A percentile compares a stretch with the other conserved stretches of the same genome.
Evolutionary conservation across 129 eudicot genomes (phyloP).

Genomic region (Sambucus nigra): DNA sequence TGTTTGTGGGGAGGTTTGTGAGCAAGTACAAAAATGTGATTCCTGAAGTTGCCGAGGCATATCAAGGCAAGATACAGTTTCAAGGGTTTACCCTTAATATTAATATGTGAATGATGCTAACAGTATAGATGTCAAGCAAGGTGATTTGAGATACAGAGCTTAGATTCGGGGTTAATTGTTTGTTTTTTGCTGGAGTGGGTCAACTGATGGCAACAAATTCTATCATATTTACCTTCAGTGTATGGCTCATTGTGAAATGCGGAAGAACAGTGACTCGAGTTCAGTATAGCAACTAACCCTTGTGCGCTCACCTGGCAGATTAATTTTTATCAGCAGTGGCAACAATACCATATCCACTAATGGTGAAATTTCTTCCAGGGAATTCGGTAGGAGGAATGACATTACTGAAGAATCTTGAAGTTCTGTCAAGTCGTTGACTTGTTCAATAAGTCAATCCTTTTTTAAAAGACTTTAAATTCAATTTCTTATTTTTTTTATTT

Average conservation of each 20-base stretch:
- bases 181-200: background rate
- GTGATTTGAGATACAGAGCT: background rate
- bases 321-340: background rate
- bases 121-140: background rate
- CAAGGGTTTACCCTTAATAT: slow-evolving; percentile 5
- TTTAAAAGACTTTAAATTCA: too few species aligned
- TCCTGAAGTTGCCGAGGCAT: slow-evolving; percentile 7
- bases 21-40: slow-evolving; percentile 4
- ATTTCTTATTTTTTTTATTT: too few species aligned
- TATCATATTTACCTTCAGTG: too few species aligned
- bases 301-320: background rate
- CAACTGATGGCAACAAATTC: too few species aligned
- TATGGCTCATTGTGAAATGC: too few species aligned
- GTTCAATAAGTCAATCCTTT: background rate
- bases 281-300: background rate
- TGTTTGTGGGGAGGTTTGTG: background rate
- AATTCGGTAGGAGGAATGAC: background rate
- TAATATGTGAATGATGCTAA: background rate
- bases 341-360: background rate
- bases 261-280: background rate
- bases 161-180: background rate
- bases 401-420: background rate
- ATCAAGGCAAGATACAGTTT: slow-evolving; percentile 5
- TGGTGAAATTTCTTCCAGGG: background rate
- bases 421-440: background rate